Evolutionary conservation across 106 monocot species (phyloP).

Genomic region (Xerophyta viscosa): DNA sequence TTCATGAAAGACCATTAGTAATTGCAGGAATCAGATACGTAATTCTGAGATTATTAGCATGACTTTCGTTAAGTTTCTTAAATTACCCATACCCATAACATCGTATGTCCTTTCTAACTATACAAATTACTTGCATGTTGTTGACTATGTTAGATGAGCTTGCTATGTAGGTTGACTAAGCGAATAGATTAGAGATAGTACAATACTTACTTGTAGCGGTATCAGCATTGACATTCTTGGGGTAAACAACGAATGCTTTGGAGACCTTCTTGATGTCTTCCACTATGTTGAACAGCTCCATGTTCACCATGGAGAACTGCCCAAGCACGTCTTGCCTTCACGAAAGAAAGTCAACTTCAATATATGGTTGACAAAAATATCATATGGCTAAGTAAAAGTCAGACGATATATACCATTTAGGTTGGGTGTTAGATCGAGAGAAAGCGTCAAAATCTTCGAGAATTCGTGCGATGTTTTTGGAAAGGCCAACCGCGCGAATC

Average conservation of each 20-base stretch:
- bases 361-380: too few species aligned
- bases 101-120: too few species aligned
- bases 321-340: conserved; percentile 83
- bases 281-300: conserved; percentile 95
- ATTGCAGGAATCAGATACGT: too few species aligned
- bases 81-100: too few species aligned
- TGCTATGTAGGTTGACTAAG: too few species aligned
- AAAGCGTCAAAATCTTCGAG: conserved; percentile 79
- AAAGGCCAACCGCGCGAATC: conserved; percentile 76
- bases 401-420: conserved; percentile 95
- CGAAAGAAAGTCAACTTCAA: too few species aligned
- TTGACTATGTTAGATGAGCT: too few species aligned
- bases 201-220: conserved; percentile 64
- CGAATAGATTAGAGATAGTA: too few species aligned
- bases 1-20: conserved; percentile 1
- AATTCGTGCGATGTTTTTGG: conserved; percentile 86
- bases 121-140: too few species aligned
- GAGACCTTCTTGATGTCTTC: conserved; percentile 99
- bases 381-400: too few species aligned
- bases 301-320: conserved; percentile 95
- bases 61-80: too few species aligned
- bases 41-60: neutral
- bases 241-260: conserved; percentile 85
- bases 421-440: conserved; percentile 52
- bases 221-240: conserved; percentile 79